Evolutionary conservation across 495 filamentous ascomycete genomes (phyloP), one percentile per base, ranked within the genome.

Genomic region (Aspergillus ellipticus): DNA sequence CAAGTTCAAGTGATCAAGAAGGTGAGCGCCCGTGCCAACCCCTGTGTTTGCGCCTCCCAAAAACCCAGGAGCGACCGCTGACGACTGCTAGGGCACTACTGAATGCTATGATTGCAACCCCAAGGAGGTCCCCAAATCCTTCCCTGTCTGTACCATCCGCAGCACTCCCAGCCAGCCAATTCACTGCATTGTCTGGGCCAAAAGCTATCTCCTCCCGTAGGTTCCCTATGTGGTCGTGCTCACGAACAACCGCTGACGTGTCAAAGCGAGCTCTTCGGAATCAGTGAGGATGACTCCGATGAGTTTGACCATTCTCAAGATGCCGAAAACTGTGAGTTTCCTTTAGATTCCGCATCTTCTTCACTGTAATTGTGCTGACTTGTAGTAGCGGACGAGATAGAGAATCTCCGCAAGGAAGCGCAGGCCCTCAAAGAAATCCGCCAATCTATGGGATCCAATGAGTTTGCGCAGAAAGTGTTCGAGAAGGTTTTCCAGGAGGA

Each of bases 101-200:
- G 94, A 96, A 61, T 99, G 94, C 72, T 99, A 99, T 63, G 94
- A 99, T 61, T 99, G 94, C 75, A 86, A 83, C 41, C 78, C 85
- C 0, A 97, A 97, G 66, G 88, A 90, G 56, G 82, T 87, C 6
- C 94, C 92, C 0, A 97, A 96, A 66, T 84, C 84, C 2, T 97
- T 91, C 66, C 90, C 94, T 5, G 89, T 99, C 19, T 99, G 94
- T 71, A 99, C 94, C 0, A 97, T 99, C 59, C 84, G 94, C 65
- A 96, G 89, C 64, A 97, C 89, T 1, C 94, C 94, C 0, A 90
- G 85, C 53, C 92, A 97, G 62, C 92, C 92, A 0, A 97, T 99
- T 22, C 94, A 99, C 69, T 97, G 94, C 74, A 99, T 99, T 45
- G 92, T 97, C n/a, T 99, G 94, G 94, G 92, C 82, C 0, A 99